Base-by-base conservation (phyloP, 306 rosid species). In the Trifolium pratense region DNA sequence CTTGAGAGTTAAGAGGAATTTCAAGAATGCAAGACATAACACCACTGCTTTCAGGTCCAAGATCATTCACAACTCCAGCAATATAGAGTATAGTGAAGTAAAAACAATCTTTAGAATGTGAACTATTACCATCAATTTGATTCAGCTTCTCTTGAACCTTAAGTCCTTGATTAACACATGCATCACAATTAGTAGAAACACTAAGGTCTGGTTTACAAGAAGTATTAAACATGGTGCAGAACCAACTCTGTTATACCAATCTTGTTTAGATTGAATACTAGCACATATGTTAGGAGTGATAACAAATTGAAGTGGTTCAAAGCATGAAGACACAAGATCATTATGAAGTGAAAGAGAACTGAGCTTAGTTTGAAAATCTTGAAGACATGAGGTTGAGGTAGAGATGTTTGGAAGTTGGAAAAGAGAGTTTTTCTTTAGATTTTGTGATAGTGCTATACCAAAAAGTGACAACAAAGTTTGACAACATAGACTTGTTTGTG, bases 41-140 rank as follows among this genome's bases (percentile, higher is more conserved):
- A 52, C 95, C 86, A 12, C 29, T 12, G 48, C 95, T 89, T 55
- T 85, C 82, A 37, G 96, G 95, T n/a, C 94, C 98, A 75, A 65
- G 49, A 40, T 81, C 75, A 75, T 94, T 94, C 18, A 84, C 89
- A 43, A 91, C 68, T 29, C 92, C 98, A 78, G 95, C 95, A 69
- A 89, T 87, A 78, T 91, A 94, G 43, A 91, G 83, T 59, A 90
- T 14, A 9, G 87, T 20, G 53, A 71, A 88, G 76, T 83, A 82
- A 79, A 84, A 94, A 45, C 98, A 94, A 64, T 80, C 80, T 39
- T 3, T 48, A 11, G 81, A 53, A 68, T 91, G 91, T 18, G 98
- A 94, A 68, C 53, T 5, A 42, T 94, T 91, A 73, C 95, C 97
- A 70, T 86, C 96, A 25, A 84, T 68, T 1, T 66, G 1, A 67